Conservation (phyloP, 192 early-diverging fungal genomes). For the Linnemannia hyalina region DNA sequence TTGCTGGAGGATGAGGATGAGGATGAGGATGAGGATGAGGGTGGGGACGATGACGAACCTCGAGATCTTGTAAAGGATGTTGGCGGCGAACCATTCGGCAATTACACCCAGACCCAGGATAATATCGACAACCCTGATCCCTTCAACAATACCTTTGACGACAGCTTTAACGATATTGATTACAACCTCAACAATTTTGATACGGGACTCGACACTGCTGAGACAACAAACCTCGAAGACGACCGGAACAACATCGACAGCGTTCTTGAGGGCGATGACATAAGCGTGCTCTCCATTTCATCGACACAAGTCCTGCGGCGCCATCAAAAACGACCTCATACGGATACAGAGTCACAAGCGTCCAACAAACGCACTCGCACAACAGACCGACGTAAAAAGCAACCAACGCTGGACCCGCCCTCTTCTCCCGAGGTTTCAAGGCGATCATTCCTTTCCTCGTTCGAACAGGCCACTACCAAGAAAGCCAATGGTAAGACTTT, state of each 20-base stretch:
- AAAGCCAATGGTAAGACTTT: neutral
- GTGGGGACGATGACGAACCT: neutral
- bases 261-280: neutral
- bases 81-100: neutral
- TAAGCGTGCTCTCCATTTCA: neutral
- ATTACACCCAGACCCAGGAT: neutral
- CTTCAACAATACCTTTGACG: neutral
- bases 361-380: neutral
- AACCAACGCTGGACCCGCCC: slow-evolving; percentile 1
- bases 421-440: neutral
- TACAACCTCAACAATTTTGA: neutral
- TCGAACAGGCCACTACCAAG: neutral
- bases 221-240: neutral
- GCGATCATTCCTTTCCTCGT: neutral
- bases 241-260: neutral
- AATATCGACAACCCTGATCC: neutral
- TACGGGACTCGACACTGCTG: no score
- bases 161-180: neutral
- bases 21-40: slow-evolving; percentile 17
- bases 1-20: slow-evolving; percentile 4
- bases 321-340: neutral
- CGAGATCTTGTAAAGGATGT: neutral
- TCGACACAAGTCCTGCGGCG: neutral
- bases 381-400: neutral
- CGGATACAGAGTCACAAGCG: neutral